Base-by-base conservation (phyloP, 306 rosid genomes). In the Parietaria judaica region DNA sequence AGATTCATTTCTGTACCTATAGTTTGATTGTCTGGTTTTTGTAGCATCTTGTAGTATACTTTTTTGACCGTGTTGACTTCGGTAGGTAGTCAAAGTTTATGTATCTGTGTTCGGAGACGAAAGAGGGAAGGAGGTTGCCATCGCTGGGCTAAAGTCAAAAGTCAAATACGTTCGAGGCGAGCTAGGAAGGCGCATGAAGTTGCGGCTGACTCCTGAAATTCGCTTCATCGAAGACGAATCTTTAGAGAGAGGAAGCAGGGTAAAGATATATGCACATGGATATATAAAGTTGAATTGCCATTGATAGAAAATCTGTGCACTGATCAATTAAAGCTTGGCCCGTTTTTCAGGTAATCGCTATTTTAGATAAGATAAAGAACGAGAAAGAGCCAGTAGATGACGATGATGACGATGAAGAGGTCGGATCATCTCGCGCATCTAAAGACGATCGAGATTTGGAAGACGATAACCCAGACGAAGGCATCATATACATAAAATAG, bases 241-340 rank as follows among this genome's bases (percentile, higher is more conserved):
- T 34, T 69, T 88, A 48, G 98, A 92, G 72, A 82, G 86, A 83
- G 95, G 96, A 84, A 88, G 96, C 94, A 84, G 95, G 95, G 98
- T 91, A 69, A 23, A 70, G 46, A 56, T 37, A 34, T 49, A 11
- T 49, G 15, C 14, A 4, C 53, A 49, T 4, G 53, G 53, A 7
- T 49, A 5, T 41, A 5, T 41, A 5, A 5, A 5, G 0, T 41
- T 41, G 45, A 5, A 41, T 41, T 41, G 6, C 45, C 9, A 5
- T 41, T 41, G 9, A 41, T 5, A 5, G 45, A 5, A 0, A 41
- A 41, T 41, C 9, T 11, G 41, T 60, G 54, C 54, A 41, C 74
- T 81, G 36, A 79, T 68, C 23, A 3, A 52, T 56, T 50, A 43
- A 54, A 31, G 43, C 36, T 64, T 67, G 69, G 69, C 52, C 31